phyloP scores from a whole-genome alignment of 1,139 yeast genomes.

The Hanseniaspora sp. region DNA sequence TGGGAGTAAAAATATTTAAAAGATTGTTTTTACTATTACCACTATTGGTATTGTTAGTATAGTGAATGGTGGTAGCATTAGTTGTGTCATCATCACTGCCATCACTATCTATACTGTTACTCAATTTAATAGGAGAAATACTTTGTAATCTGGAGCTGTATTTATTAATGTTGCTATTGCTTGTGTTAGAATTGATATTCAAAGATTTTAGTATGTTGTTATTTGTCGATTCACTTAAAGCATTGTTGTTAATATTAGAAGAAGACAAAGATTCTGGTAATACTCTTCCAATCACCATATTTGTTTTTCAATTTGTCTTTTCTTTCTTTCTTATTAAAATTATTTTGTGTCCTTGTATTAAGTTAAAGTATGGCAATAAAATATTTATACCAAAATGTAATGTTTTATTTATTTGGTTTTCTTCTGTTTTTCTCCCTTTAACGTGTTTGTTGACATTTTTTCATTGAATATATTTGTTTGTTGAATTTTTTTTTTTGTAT shows the following conservation, averaged over 20 bases:
- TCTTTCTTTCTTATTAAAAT: no score
- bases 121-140: slow-evolving; percentile 11
- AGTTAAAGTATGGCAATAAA: no score
- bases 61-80: slow-evolving; percentile 3
- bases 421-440: no score
- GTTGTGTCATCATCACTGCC: slow-evolving; percentile 12
- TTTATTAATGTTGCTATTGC: background rate
- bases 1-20: slow-evolving; percentile 6
- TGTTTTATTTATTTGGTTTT: background rate
- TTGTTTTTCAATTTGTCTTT: no score
- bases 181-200: background rate
- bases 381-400: no score
- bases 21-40: background rate
- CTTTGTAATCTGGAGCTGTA: slow-evolving; percentile 6
- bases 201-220: background rate
- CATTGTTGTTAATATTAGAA: background rate
- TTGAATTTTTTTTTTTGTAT: background rate
- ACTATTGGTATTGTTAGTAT: background rate
- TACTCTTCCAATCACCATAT: slow-evolving; percentile 13
- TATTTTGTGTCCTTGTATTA: background rate
- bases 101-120: slow-evolving; percentile 7
- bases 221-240: slow-evolving; percentile 10
- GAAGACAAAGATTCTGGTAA: background rate
- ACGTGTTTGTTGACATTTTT: background rate
- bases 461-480: background rate